A percentile compares a stretch with the other conserved stretches of the same genome.
Conservation (phyloP, 164 flowering plant species). For the Umbilicus rupestris region DNA sequence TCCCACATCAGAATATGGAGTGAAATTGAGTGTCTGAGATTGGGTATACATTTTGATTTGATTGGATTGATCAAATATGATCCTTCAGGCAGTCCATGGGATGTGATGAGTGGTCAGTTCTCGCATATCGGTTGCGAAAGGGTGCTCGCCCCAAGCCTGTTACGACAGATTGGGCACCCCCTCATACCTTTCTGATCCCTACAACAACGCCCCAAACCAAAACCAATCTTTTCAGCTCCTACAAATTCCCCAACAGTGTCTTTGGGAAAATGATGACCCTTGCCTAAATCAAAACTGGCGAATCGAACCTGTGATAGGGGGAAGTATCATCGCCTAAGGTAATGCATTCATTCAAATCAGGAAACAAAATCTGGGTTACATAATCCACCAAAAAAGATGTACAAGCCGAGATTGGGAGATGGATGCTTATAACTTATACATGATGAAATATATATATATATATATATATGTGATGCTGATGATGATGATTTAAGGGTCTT, state of each 20-base stretch:
- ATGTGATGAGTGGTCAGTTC: conserved; percentile 43
- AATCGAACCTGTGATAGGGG: background rate
- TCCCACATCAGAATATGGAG: background rate
- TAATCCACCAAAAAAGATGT: background rate
- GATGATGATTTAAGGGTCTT: background rate
- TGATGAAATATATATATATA: background rate
- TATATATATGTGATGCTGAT: too few species aligned
- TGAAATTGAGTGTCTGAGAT: background rate
- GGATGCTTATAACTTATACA: background rate
- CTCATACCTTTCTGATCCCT: conserved; percentile 39
- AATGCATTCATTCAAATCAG: background rate
- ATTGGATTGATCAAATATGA: conserved; percentile 9
- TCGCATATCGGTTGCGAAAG: conserved; percentile 28
- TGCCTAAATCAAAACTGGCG: too few species aligned
- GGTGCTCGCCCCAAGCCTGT: conserved; percentile 46
- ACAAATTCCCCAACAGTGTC: too few species aligned
- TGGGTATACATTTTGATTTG: background rate
- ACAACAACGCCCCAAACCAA: background rate
- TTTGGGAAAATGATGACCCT: too few species aligned
- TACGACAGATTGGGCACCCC: conserved; percentile 42
- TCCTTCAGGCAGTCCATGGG: conserved; percentile 53
- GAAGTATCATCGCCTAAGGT: too few species aligned
- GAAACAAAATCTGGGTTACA: background rate
- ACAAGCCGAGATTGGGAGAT: background rate
- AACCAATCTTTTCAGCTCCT: too few species aligned